Percentiles rank a stretch among this genome's conserved stretches.
These are phyloP conservation scores for Phytophthora fragariaefolia DNA, from an alignment of 352 stramenopile species.

Conservation along the genomic window DNA sequence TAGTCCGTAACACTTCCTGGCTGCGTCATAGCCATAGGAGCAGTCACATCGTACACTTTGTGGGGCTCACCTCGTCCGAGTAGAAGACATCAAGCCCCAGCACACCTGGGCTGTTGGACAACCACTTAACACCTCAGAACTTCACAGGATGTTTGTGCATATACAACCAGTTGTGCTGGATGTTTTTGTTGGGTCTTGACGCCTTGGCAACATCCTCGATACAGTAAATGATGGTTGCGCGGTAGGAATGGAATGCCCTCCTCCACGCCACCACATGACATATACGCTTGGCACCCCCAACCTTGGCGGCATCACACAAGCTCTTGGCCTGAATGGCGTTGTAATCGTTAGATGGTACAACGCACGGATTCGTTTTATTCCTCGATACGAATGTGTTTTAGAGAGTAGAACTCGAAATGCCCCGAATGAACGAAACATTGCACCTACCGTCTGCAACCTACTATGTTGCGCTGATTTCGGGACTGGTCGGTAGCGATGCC, in stretches of 20 bases:
- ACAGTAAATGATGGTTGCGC: conserved; percentile 23
- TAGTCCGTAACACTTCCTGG: conserved; percentile 15
- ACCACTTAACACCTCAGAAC: conserved; percentile 25
- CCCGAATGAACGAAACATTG: no score
- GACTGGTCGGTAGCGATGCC: no score
- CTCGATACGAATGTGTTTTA: no score
- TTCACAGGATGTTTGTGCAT: conserved; percentile 32
- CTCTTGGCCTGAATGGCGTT: conserved; percentile 19
- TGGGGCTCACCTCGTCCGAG: conserved; percentile 20
- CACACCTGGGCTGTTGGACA: conserved; percentile 27
- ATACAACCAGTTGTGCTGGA: conserved; percentile 30
- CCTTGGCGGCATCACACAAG: conserved; percentile 12
- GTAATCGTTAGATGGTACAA: no score
- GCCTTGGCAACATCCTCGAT: conserved; percentile 15
- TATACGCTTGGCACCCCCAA: conserved; percentile 25
- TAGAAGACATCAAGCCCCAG: no score
- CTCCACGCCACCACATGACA: conserved; percentile 17
- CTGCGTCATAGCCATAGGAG: conserved; percentile 11
- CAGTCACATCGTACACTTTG: conserved; percentile 22
- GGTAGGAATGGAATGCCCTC: conserved; percentile 30
- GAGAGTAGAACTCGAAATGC: conserved; percentile 7
- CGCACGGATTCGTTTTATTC: no score
- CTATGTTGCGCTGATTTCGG: no score
- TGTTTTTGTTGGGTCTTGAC: conserved; percentile 28
- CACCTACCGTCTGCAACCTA: no score